A percentile compares a stretch with the other conserved stretches of the same genome.
phyloP scores from a whole-genome alignment of 148 eudicot species.

The Vaccinium darrowii region DNA sequence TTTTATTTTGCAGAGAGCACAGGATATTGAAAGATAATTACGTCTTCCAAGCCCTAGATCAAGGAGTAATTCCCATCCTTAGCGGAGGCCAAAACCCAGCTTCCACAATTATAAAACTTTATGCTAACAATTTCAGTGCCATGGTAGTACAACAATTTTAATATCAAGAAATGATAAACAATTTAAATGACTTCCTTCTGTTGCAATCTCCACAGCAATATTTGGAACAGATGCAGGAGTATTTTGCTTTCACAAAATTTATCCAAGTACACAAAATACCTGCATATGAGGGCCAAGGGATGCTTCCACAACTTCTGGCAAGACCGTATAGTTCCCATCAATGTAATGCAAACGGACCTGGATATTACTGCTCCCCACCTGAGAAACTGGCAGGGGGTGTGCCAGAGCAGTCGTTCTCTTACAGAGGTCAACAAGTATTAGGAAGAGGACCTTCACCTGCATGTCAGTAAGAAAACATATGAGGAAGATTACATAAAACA shows the following conservation, averaged over 20 bases:
- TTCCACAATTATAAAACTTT: background rate
- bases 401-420: slow-evolving; percentile 72
- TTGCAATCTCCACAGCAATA: background rate
- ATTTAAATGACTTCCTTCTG: background rate
- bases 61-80: no score
- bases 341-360: slow-evolving; percentile 93
- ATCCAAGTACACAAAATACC: slow-evolving; percentile 34
- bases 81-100: no score
- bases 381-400: slow-evolving; percentile 91
- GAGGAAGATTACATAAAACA: background rate
- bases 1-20: no score
- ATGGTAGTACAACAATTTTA: background rate
- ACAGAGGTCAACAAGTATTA: slow-evolving; percentile 92
- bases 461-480: slow-evolving; percentile 13
- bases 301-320: slow-evolving; percentile 98
- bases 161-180: background rate
- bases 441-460: slow-evolving; percentile 94
- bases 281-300: slow-evolving; percentile 99
- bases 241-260: background rate
- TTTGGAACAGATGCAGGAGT: slow-evolving; percentile 2
- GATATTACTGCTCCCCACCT: slow-evolving; percentile 83
- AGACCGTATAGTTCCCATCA: slow-evolving; percentile 91
- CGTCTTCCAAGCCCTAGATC: no score
- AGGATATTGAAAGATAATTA: no score
- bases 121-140: background rate